A percentile compares a stretch with the other conserved stretches of the same genome.
These are phyloP conservation scores for Carex scoparia DNA, from an alignment of 176 grass and related monocot genomes.

Conservation along the genomic window DNA sequence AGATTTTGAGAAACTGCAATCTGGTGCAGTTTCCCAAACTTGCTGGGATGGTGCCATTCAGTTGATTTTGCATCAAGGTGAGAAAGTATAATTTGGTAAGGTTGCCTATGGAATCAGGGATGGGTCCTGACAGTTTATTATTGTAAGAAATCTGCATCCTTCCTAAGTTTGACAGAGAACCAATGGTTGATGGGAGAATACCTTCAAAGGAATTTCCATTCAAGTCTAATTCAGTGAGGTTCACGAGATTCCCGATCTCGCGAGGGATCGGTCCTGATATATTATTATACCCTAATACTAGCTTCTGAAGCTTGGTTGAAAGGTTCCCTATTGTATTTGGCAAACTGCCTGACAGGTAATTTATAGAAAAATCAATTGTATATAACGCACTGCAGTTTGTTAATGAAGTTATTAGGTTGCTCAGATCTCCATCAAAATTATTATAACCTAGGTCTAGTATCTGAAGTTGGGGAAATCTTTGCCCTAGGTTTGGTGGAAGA, in stretches of 20 bases:
- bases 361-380: not conserved
- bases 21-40: conserved; percentile 20
- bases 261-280: conserved; percentile 29
- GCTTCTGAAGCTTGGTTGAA: not conserved
- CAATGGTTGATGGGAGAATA: conserved; percentile 20
- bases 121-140: conserved; percentile 16
- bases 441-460: conserved; percentile 12
- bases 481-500: conserved; percentile 7
- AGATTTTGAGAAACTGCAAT: conserved; percentile 6
- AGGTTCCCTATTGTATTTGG: conserved; percentile 17
- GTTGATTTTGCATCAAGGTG: conserved; percentile 12
- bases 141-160: conserved; percentile 21
- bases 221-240: not conserved
- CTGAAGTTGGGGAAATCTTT: conserved; percentile 17
- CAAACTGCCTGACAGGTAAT: conserved; percentile 17
- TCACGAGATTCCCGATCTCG: conserved; percentile 21
- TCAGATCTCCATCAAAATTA: conserved; percentile 13
- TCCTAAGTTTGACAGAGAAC: conserved; percentile 17
- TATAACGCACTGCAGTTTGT: conserved; percentile 19
- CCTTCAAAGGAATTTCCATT: conserved; percentile 13
- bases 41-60: conserved; percentile 20
- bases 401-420: conserved; percentile 18
- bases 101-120: conserved; percentile 33
- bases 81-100: conserved; percentile 23
- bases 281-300: conserved; percentile 6